These are phyloP conservation scores for Rusavskia elegans DNA, from an alignment of 495 filamentous ascomycete species.

Conservation along the genomic window DNA sequence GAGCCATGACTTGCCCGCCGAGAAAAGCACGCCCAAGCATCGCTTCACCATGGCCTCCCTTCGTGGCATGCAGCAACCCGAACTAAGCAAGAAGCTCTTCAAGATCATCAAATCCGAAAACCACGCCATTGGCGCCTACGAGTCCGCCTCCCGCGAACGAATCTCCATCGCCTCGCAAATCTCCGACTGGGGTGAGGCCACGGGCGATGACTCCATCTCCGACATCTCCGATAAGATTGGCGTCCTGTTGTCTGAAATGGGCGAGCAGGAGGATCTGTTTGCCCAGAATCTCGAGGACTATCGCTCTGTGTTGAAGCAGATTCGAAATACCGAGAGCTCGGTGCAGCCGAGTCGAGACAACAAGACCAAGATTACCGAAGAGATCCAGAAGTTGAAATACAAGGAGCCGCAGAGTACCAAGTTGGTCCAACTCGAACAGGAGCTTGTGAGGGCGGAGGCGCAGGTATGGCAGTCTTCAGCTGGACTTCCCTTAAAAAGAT, in stretches of 20 bases:
- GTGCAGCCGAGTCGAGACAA: slow-evolving; percentile 86
- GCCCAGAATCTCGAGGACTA: slow-evolving; percentile 76
- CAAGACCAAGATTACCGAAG: slow-evolving; percentile 70
- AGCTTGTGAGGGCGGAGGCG: slow-evolving; percentile 87
- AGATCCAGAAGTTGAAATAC: slow-evolving; percentile 74
- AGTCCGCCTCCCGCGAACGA: slow-evolving; percentile 66
- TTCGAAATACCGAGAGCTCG: slow-evolving; percentile 78
- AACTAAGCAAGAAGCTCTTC: slow-evolving; percentile 70
- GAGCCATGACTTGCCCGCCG: slow-evolving; percentile 13
- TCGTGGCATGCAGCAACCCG: slow-evolving; percentile 66
- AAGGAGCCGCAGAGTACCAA: slow-evolving; percentile 71
- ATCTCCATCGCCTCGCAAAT: slow-evolving; percentile 72
- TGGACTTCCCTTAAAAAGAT: too few relatives aligned
- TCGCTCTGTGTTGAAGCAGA: slow-evolving; percentile 65
- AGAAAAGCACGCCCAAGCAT: slow-evolving; percentile 28
- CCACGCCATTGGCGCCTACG: slow-evolving; percentile 64
- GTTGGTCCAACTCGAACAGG: slow-evolving; percentile 76
- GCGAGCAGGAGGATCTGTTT: slow-evolving; percentile 79
- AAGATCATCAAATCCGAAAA: slow-evolving; percentile 88
- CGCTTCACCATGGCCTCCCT: slow-evolving; percentile 70
- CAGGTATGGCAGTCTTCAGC: slow-evolving; percentile 22
- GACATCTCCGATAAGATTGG: slow-evolving; percentile 91
- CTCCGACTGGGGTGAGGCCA: slow-evolving; percentile 92
- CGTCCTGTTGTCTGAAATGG: slow-evolving; percentile 78
- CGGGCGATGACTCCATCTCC: slow-evolving; percentile 66